phyloP scores from a whole-genome alignment of 2,329 filamentous ascomycete species.

The Diaporthe vexans region DNA sequence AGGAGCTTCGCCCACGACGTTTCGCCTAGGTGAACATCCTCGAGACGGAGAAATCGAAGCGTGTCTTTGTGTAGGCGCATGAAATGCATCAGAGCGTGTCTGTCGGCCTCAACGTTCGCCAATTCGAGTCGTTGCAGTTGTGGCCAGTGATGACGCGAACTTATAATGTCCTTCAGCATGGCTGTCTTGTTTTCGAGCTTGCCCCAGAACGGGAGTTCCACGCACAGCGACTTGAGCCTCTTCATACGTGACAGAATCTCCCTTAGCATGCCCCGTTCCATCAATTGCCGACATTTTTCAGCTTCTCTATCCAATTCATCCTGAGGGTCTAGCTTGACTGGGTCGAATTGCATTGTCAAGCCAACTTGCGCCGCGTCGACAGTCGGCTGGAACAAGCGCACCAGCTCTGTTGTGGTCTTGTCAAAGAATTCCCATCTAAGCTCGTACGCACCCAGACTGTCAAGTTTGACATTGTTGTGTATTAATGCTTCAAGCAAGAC shows the following conservation, averaged over 20 bases:
- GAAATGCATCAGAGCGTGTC: neutral
- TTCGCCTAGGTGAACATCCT: neutral
- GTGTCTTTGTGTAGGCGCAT: constrained; percentile 1
- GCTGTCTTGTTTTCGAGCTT: too few relatives aligned
- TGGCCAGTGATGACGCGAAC: neutral
- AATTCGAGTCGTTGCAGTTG: neutral
- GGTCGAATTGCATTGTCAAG: too few relatives aligned
- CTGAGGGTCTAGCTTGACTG: too few relatives aligned
- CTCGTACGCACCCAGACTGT: neutral
- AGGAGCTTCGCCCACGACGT: constrained; percentile 10
- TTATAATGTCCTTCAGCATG: neutral
- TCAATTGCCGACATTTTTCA: neutral
- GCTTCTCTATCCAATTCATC: neutral
- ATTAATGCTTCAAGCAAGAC: constrained; percentile 5
- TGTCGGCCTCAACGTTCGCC: neutral
- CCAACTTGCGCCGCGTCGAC: neutral
- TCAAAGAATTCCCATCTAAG: neutral
- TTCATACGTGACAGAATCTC: neutral
- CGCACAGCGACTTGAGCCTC: neutral
- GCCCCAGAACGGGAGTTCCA: too few relatives aligned
- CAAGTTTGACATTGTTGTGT: neutral
- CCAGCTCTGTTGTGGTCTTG: neutral
- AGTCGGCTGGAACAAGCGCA: neutral
- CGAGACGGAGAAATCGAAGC: neutral
- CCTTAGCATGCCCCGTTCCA: neutral